These are phyloP conservation scores for Bocquillonia castaneifolia DNA, from an alignment of 441 rosid genomes.

Conservation along the genomic window DNA sequence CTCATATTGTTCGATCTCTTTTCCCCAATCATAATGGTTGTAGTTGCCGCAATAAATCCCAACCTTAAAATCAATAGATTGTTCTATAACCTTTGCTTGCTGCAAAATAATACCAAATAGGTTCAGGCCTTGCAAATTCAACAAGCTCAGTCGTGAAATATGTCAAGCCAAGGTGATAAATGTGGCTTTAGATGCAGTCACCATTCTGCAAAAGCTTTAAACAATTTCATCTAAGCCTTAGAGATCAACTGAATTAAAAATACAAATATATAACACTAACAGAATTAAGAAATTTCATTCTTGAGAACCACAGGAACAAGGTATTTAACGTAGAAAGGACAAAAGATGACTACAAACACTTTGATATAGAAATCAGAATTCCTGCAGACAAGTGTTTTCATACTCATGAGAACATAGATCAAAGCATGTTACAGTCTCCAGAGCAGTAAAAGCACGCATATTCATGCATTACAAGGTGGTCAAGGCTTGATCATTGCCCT, in stretches of 20 bases:
- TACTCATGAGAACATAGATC: background rate
- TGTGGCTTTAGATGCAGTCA: background rate
- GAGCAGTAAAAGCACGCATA: background rate
- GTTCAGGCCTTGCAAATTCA: constrained; percentile 13
- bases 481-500: constrained; percentile 1
- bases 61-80: constrained; percentile 67
- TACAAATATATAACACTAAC: background rate
- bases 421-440: background rate
- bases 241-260: background rate
- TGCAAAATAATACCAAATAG: constrained; percentile 30
- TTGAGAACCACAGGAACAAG: constrained; percentile 10
- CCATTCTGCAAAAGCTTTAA: background rate
- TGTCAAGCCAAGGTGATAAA: background rate
- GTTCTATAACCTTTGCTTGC: constrained; percentile 89
- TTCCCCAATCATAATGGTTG: constrained; percentile 64
- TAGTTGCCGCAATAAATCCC: constrained; percentile 58
- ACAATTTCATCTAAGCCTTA: background rate
- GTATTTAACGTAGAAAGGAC: background rate
- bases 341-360: background rate
- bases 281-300: constrained; percentile 3
- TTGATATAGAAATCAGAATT: background rate
- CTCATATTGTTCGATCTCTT: constrained; percentile 68
- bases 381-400: background rate
- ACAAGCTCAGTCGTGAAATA: constrained; percentile 8
- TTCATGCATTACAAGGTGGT: background rate